Percentiles rank a stretch among this genome's conserved stretches.
phyloP scores from a whole-genome alignment of 2,329 filamentous ascomycete species.

The Colletotrichum paranaense region DNA sequence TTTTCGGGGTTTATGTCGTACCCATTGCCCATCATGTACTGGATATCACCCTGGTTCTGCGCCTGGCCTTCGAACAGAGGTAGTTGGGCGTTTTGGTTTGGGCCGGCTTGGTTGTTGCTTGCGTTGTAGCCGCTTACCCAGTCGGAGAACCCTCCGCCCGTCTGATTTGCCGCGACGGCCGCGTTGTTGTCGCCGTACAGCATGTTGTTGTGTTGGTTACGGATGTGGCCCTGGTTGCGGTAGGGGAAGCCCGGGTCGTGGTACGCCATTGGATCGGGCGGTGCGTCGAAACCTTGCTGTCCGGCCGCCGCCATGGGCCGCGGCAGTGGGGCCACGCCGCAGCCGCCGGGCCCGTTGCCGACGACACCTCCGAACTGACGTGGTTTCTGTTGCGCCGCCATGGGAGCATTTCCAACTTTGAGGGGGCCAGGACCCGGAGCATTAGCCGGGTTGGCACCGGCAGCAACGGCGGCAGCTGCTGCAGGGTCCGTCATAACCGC shows the following conservation, averaged over 20 bases:
- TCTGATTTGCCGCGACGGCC: neutral
- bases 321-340: too few relatives aligned
- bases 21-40: conserved; percentile 8
- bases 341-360: neutral
- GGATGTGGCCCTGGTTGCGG: neutral
- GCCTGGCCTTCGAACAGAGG: conserved; percentile 7
- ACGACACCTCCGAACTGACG: neutral
- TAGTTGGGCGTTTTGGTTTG: neutral
- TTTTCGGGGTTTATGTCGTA: neutral
- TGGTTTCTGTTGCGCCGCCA: neutral
- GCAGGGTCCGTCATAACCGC: conserved; percentile 29
- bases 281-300: neutral
- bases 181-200: conserved; percentile 18
- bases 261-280: neutral
- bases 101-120: neutral
- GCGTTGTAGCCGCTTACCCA: conserved; percentile 5
- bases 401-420: neutral
- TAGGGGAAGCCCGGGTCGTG: neutral
- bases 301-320: neutral
- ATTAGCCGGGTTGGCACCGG: too few relatives aligned
- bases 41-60: conserved; percentile 3
- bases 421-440: neutral
- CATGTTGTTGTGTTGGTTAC: neutral
- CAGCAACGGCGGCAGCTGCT: too few relatives aligned
- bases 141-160: conserved; percentile 1